These are phyloP conservation scores for Claviceps humidiphila DNA, from an alignment of 2,329 filamentous ascomycete species.

Conservation along the genomic window DNA sequence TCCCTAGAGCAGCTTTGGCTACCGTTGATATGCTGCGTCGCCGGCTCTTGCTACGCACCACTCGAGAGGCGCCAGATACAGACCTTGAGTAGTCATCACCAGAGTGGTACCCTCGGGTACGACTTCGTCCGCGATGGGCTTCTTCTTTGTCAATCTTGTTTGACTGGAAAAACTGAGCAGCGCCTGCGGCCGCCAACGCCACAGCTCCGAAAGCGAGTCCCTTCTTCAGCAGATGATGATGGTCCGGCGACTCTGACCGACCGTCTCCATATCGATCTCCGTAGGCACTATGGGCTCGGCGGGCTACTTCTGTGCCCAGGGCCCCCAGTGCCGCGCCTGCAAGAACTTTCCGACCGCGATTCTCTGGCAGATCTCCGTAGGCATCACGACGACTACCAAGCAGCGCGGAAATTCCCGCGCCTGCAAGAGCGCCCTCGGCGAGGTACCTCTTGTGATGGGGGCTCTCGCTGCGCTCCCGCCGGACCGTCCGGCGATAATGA, in stretches of 20 bases:
- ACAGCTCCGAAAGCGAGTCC: conserved; percentile 50
- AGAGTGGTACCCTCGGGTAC: conserved; percentile 30
- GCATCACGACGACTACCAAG: conserved; percentile 40
- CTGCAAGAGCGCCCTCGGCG: conserved; percentile 51
- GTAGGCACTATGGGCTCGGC: conserved; percentile 48
- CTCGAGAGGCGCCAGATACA: conserved; percentile 21
- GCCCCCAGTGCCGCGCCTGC: conserved; percentile 50
- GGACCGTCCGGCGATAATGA: conserved; percentile 31
- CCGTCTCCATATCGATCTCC: conserved; percentile 35
- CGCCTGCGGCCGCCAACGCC: conserved; percentile 50
- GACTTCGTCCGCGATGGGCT: conserved; percentile 39
- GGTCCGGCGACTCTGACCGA: conserved; percentile 23
- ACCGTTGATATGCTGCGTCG: conserved; percentile 33
- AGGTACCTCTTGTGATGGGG: conserved; percentile 44
- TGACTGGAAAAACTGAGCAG: conserved; percentile 49
- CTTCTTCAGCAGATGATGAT: conserved; percentile 41
- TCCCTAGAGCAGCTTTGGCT: conserved; percentile 45
- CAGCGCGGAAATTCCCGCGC: conserved; percentile 47
- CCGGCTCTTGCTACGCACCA: conserved; percentile 27
- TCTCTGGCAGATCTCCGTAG: conserved; percentile 34
- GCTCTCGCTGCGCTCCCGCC: conserved; percentile 37
- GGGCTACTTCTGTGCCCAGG: conserved; percentile 46
- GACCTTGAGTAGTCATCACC: conserved; percentile 29
- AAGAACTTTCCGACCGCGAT: conserved; percentile 44
- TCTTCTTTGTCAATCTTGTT: conserved; percentile 49